Evolutionary conservation across 2,329 filamentous ascomycete species (phyloP).

Genomic region (Cladosporium colombiae): DNA sequence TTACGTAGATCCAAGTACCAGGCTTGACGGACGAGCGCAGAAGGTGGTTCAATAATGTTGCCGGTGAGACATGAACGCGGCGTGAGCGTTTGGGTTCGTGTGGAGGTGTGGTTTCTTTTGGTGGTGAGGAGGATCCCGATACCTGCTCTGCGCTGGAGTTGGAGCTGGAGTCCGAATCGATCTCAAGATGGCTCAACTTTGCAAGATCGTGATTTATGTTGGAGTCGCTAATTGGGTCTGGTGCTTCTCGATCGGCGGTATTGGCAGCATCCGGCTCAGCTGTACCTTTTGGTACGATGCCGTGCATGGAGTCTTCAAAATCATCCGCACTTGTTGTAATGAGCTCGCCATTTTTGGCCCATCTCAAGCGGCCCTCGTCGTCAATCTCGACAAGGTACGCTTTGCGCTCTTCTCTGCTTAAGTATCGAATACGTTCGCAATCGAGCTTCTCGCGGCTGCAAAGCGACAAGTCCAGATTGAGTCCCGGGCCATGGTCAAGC

Average conservation of each 20-base stretch:
- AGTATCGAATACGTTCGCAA: constrained; percentile 76
- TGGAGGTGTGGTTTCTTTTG: constrained; percentile 53
- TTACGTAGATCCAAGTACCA: constrained; percentile 91
- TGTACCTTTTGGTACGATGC: constrained; percentile 47
- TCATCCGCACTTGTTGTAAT: constrained; percentile 72
- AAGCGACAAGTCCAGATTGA: constrained; percentile 64
- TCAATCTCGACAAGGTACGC: constrained; percentile 80
- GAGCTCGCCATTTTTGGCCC: constrained; percentile 77
- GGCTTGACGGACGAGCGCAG: constrained; percentile 75
- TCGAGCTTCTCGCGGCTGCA: constrained; percentile 76
- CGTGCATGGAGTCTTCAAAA: constrained; percentile 77
- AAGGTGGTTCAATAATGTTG: constrained; percentile 75
- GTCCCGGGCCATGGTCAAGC: constrained; percentile 80
- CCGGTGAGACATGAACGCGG: constrained; percentile 67
- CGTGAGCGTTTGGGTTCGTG: constrained; percentile 47
- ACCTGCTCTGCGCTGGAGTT: constrained; percentile 17
- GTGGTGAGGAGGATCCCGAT: neutral
- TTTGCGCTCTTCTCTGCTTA: constrained; percentile 78
- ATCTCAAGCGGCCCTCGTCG: constrained; percentile 70
- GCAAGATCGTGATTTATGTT: constrained; percentile 1
- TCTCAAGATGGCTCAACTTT: constrained; percentile 8
- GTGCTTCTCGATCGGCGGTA: constrained; percentile 19
- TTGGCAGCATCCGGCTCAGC: constrained; percentile 40
- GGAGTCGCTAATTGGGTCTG: constrained; percentile 5
- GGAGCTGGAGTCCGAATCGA: constrained; percentile 4